Base-by-base conservation (phyloP, 192 early-diverging fungal species). In the Coemansia biformis region DNA sequence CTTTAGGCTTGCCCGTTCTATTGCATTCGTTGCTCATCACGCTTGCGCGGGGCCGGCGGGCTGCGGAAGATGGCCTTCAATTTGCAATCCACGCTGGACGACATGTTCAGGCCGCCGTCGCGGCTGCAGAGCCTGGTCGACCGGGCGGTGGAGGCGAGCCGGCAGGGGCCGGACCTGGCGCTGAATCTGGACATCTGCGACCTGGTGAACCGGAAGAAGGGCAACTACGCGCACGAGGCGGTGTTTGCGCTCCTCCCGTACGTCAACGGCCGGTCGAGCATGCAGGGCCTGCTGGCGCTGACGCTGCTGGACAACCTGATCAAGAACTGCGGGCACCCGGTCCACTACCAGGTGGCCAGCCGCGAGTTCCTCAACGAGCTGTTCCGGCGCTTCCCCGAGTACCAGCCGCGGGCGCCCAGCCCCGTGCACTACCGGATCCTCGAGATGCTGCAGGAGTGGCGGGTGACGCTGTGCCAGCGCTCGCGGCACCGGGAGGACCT, bases 301-400 rank as follows among this genome's bases (percentile, higher is more conserved):
- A 48, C 83, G 85, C 79, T 99, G 5, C 78, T 99, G 18, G 97
- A 99, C 64, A 87, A 91, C 54, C 90, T 92, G 52, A 90, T 96
- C 54, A 99, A 99, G 72, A 99, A 98, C 66, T 98, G 97, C 62
- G 95, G 95, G 0, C 91, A 96, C 62, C 84, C 97, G 3, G 96
- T 99, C 51, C 95, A 99, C 56, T 73, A 93, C 48, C 91, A 96
- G 54, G 84, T 99, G 31, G 87, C 86, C 32, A 85, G 89, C 29
- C 94, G 96, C 54, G 97, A 99, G 58, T 98, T 99, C 62, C 72
- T 99, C 28, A 96, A 95, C 69, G 90, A 92, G 53, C 80, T 99
- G 11, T 93, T 98, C 15, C 79, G 87, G 31, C 77, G 84, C 41
- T 98, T 99, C 48, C 95, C 97, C 11, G 92, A 94, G 52, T 80